Evolutionary conservation across 805 yeast genomes (phyloP).

Genomic region (Metschnikowia aberdeeniae): DNA sequence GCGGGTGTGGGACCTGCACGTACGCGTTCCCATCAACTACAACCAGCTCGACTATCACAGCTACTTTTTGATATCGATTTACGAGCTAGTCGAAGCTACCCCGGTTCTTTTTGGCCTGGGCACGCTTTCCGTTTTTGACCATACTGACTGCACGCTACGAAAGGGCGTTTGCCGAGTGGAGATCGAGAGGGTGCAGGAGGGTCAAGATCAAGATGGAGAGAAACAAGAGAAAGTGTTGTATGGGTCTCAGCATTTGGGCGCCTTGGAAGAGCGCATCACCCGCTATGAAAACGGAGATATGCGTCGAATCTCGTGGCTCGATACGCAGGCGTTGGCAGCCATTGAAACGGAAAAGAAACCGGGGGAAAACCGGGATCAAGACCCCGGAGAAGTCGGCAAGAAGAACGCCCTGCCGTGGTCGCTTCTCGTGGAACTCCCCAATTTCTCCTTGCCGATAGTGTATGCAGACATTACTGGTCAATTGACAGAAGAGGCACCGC

Average conservation of each 20-base stretch:
- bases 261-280: conserved; percentile 38
- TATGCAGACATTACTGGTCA: conserved; percentile 53
- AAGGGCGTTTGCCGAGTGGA: conserved; percentile 64
- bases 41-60: conserved; percentile 67
- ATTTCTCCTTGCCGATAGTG: conserved; percentile 69
- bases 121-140: conserved; percentile 55
- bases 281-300: conserved; percentile 66
- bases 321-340: conserved; percentile 54
- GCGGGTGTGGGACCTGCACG: conserved; percentile 68
- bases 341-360: conserved; percentile 20
- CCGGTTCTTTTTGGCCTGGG: conserved; percentile 58
- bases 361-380: no score
- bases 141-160: conserved; percentile 50
- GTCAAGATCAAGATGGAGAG: not conserved
- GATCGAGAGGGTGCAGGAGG: not conserved
- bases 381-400: not conserved
- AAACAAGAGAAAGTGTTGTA: not conserved
- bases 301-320: conserved; percentile 66
- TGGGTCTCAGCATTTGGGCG: no score
- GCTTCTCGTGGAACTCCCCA: conserved; percentile 45
- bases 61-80: conserved; percentile 55
- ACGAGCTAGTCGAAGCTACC: conserved; percentile 61
- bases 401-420: conserved; percentile 20
- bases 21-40: conserved; percentile 66
- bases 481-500: conserved; percentile 7